Conservation (phyloP, 129 eudicot genomes). For the Solidago caesia region DNA sequence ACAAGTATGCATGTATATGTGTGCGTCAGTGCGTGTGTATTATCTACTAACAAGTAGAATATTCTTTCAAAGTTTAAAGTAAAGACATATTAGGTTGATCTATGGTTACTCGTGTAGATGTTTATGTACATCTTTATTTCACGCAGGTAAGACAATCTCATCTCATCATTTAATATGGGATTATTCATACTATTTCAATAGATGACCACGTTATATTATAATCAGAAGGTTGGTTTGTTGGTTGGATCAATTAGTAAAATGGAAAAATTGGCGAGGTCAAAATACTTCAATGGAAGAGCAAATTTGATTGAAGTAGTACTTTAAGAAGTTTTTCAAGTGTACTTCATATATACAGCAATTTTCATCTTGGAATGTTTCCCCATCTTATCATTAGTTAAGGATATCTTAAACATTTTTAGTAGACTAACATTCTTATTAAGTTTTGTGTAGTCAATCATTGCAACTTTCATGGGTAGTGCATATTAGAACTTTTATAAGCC, state of each 20-base stretch:
- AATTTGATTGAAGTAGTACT: neutral
- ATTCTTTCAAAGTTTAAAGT: neutral
- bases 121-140: neutral
- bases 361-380: neutral
- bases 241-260: neutral
- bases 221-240: neutral
- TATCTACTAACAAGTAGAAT: neutral
- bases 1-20: neutral
- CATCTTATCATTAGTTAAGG: neutral
- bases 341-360: neutral
- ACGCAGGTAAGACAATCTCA: neutral
- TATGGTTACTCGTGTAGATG: neutral
- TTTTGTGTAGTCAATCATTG: neutral
- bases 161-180: neutral
- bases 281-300: neutral
- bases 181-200: neutral
- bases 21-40: too few relatives aligned
- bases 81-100: conserved; percentile 1
- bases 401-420: neutral
- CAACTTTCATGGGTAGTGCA: neutral
- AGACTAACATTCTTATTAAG: neutral
- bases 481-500: neutral
- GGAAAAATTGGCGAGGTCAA: neutral
- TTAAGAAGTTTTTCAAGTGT: neutral
- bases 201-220: neutral